Evolutionary conservation across 768 basidiomycete genomes (phyloP).

Genomic region (Tricholoma saponaceum): DNA sequence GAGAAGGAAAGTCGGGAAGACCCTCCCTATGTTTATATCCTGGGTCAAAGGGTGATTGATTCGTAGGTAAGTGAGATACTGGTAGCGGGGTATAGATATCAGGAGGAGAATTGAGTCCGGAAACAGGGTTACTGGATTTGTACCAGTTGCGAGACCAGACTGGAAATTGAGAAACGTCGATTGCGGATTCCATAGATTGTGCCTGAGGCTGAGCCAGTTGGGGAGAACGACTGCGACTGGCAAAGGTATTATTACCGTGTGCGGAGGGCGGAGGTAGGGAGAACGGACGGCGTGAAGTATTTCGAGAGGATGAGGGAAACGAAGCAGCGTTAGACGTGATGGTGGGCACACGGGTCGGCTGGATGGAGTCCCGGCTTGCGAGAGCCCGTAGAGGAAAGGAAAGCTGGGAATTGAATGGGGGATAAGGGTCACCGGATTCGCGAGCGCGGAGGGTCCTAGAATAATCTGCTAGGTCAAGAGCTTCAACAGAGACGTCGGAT

Average conservation of each 20-base stretch:
- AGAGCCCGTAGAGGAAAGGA: conserved; percentile 24
- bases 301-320: conserved; percentile 17
- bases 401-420: conserved; percentile 23
- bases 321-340: conserved; percentile 34
- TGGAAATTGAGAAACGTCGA: conserved; percentile 62
- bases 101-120: conserved; percentile 19
- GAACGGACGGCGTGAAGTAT: conserved; percentile 33
- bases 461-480: conserved; percentile 72
- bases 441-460: conserved; percentile 43
- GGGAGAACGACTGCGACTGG: conserved; percentile 15
- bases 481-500: conserved; percentile 66
- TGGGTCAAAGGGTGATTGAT: conserved; percentile 32
- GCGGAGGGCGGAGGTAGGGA: conserved; percentile 42
- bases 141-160: conserved; percentile 66
- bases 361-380: conserved; percentile 23
- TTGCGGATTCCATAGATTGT: conserved; percentile 34
- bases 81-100: conserved; percentile 27
- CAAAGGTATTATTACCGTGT: conserved; percentile 18
- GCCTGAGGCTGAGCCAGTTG: conserved; percentile 17
- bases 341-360: conserved; percentile 39
- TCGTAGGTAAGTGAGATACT: conserved; percentile 13
- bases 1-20: conserved; percentile 13
- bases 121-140: conserved; percentile 20
- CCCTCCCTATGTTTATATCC: conserved; percentile 23
- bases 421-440: conserved; percentile 30